Conservation (phyloP, 345 rosid species). For the Raphanus sativus region DNA sequence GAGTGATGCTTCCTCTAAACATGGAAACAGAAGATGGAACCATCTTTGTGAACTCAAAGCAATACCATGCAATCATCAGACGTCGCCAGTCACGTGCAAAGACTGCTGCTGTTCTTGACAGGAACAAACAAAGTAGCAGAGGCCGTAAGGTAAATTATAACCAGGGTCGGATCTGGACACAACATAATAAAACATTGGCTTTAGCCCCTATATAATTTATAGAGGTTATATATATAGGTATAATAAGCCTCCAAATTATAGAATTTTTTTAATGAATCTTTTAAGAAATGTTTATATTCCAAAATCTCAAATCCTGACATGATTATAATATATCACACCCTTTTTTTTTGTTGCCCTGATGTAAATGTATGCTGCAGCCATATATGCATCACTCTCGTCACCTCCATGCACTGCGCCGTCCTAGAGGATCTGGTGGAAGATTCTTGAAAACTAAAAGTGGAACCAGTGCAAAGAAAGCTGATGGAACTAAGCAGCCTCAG, state of each 20-base stretch:
- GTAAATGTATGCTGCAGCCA: constrained; percentile 51
- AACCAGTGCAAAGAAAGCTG: constrained; percentile 33
- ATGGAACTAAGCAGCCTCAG: constrained; percentile 15
- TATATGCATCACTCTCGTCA: constrained; percentile 93
- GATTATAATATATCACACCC: background rate
- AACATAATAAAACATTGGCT: no score
- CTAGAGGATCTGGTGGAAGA: constrained; percentile 96
- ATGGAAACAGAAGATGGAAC: constrained; percentile 74
- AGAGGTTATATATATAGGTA: no score
- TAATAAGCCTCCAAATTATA: no score
- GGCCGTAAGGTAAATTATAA: constrained; percentile 62
- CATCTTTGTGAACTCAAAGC: constrained; percentile 90
- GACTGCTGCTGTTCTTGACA: constrained; percentile 55
- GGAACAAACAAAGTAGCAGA: constrained; percentile 50
- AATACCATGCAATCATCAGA: constrained; percentile 91
- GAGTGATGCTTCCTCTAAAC: constrained; percentile 80
- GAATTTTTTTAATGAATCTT: no score
- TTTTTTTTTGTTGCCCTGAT: background rate
- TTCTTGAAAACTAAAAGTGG: constrained; percentile 69
- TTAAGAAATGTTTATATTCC: no score
- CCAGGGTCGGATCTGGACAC: background rate
- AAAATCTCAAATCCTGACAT: no score
- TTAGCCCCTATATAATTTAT: no score
- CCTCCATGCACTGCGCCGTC: constrained; percentile 94
- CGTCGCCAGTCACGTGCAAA: constrained; percentile 87